Evolutionary conservation across 2,329 filamentous ascomycete species (phyloP).

Genomic region (Hypoxylon sp.): DNA sequence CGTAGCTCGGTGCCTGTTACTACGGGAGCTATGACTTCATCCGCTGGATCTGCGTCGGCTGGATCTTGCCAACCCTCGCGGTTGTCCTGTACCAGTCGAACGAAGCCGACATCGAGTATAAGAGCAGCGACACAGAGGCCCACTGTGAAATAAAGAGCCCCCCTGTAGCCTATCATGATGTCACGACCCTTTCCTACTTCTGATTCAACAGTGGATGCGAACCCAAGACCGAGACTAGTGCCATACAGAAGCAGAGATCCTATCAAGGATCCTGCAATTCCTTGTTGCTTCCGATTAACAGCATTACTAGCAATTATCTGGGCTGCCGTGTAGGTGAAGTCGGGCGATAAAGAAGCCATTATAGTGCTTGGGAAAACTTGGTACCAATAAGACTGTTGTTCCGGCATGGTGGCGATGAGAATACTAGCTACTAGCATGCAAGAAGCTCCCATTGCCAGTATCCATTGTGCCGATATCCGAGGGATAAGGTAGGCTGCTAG

Average conservation of each 20-base stretch:
- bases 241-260: conserved; percentile 62
- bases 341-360: conserved; percentile 59
- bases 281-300: conserved; percentile 64
- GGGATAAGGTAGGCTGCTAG: conserved; percentile 64
- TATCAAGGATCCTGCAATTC: conserved; percentile 65
- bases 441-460: conserved; percentile 61
- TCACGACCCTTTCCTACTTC: conserved; percentile 28
- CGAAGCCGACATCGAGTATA: conserved; percentile 32
- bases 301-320: conserved; percentile 69
- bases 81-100: conserved; percentile 39
- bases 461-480: conserved; percentile 63
- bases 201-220: conserved; percentile 58
- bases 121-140: conserved; percentile 30
- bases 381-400: conserved; percentile 62
- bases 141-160: conserved; percentile 36
- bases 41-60: conserved; percentile 33
- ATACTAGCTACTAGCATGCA: conserved; percentile 50
- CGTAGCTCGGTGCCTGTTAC: conserved; percentile 35
- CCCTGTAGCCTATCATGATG: conserved; percentile 30
- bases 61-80: conserved; percentile 41
- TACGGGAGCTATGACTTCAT: conserved; percentile 25
- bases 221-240: conserved; percentile 60
- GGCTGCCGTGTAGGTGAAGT: conserved; percentile 66
- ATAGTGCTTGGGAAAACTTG: conserved; percentile 59
- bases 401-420: conserved; percentile 62